Evolutionary conservation across 1,284 basidiomycete genomes (phyloP).

Genomic region (Cystobasidiaceae sp.): DNA sequence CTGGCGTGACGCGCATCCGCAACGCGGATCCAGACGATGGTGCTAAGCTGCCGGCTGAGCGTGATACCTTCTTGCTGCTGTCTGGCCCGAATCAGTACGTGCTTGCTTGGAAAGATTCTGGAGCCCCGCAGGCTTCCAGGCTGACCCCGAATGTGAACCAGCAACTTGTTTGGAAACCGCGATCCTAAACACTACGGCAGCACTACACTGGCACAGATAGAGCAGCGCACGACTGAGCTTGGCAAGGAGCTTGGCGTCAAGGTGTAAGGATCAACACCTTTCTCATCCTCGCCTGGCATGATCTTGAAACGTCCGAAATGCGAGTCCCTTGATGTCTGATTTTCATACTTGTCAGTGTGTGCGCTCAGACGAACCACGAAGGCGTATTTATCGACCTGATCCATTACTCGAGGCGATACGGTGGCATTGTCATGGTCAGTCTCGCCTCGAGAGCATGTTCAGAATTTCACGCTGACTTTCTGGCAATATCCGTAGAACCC

Average conservation of each 20-base stretch:
- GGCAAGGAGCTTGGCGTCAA: slow-evolving; percentile 39
- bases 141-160: neutral
- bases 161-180: slow-evolving; percentile 39
- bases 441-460: neutral
- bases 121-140: neutral
- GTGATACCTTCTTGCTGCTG: slow-evolving; percentile 38
- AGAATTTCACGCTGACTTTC: neutral
- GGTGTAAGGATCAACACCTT: slow-evolving; percentile 13
- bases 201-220: slow-evolving; percentile 39
- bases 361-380: slow-evolving; percentile 41
- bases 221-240: slow-evolving; percentile 36
- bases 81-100: slow-evolving; percentile 37
- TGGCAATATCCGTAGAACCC: slow-evolving; percentile 1
- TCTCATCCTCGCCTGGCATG: neutral
- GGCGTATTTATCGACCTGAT: slow-evolving; percentile 37
- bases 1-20: slow-evolving; percentile 36
- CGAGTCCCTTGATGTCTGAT: neutral
- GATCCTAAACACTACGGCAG: slow-evolving; percentile 39
- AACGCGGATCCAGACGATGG: slow-evolving; percentile 38
- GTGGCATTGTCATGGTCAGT: slow-evolving; percentile 39
- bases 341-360: slow-evolving; percentile 19
- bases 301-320: neutral
- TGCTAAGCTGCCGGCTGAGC: slow-evolving; percentile 15
- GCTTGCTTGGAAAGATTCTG: no score
- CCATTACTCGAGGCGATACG: slow-evolving; percentile 32